Base-by-base conservation (phyloP, 2,329 filamentous ascomycete species). In the Ophiognomonia clavigignenti-juglandacearum region DNA sequence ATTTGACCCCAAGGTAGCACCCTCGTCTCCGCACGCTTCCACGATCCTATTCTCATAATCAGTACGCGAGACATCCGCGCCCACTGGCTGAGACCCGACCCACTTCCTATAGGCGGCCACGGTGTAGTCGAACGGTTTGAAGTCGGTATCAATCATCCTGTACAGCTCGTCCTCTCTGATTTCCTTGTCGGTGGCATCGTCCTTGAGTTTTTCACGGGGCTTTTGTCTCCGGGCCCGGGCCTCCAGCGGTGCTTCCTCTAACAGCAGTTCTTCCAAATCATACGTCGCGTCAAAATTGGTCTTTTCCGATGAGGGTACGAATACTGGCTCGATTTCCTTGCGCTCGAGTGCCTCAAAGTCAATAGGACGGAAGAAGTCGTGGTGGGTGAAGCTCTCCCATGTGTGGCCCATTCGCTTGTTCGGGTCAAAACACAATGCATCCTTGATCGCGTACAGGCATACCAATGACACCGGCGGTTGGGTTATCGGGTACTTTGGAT, bases 231-330 rank as follows among this genome's bases (percentile, higher is more conserved):
- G 80, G 42, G 93, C 90, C 59, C 93, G 78, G 46, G 93, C 93
- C 66, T 98, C 93, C 5, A 98, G 71, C 1, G 93, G 93, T 11
- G 93, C 93, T 64, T 98, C 93, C 66, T 98, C 93, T 37, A 98
- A 68, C 2, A 98, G 70, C 18, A 98, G 67, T 64, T 98, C 93
- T 63, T 98, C 93, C 42, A 98, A 71, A 65, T 98, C 93, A 62
- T 98, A 97, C 1, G 93, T 98, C 4, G 93, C 93, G 66, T 98
- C 93, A 56, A 98, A 98, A 64, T 98, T 98, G 4, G 93, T 97
- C 77, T 98, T 98, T 40, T 97, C 93, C 47, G 89, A 91, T 0
- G 92, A 96, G 0, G 93, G 93, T 18, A 86, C 80, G 63, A 98
- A 98, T 4, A 97, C 82, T 0, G 93, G 93, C 57, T 91, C 85